These are phyloP conservation scores for Sporisorium exsertum DNA, from an alignment of 1,284 basidiomycete species.

Conservation along the genomic window DNA sequence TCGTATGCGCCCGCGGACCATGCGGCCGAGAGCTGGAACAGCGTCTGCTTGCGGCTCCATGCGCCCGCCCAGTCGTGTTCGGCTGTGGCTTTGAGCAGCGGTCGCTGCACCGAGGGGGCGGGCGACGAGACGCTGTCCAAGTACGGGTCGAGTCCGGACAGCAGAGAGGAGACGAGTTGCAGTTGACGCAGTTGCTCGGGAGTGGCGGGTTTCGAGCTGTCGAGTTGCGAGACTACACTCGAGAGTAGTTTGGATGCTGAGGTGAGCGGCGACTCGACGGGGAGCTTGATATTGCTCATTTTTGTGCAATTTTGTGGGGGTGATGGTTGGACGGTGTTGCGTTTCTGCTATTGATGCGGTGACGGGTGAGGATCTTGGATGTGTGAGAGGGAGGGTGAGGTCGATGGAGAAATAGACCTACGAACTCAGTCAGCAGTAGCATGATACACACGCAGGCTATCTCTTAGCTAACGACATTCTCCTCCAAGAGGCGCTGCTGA, in stretches of 20 bases:
- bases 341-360: too few species aligned
- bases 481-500: constrained; percentile 10
- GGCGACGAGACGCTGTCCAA: constrained; percentile 43
- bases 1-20: constrained; percentile 59
- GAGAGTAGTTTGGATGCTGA: constrained; percentile 40
- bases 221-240: constrained; percentile 23
- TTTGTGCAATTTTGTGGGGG: background rate
- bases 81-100: constrained; percentile 49
- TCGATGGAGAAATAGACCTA: background rate
- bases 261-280: constrained; percentile 46
- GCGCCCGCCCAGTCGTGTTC: constrained; percentile 53
- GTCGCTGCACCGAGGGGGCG: constrained; percentile 35
- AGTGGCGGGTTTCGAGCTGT: constrained; percentile 6
- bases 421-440: background rate
- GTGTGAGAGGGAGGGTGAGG: background rate
- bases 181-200: constrained; percentile 30
- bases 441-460: background rate
- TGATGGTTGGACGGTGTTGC: background rate
- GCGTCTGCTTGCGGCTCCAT: constrained; percentile 29
- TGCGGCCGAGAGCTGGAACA: constrained; percentile 38
- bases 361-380: background rate
- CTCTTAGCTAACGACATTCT: background rate
- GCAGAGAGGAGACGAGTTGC: constrained; percentile 35
- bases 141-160: constrained; percentile 50
- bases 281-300: constrained; percentile 38